Conservation (phyloP, 306 rosid genomes). For the Hylodesmum podocarpum region DNA sequence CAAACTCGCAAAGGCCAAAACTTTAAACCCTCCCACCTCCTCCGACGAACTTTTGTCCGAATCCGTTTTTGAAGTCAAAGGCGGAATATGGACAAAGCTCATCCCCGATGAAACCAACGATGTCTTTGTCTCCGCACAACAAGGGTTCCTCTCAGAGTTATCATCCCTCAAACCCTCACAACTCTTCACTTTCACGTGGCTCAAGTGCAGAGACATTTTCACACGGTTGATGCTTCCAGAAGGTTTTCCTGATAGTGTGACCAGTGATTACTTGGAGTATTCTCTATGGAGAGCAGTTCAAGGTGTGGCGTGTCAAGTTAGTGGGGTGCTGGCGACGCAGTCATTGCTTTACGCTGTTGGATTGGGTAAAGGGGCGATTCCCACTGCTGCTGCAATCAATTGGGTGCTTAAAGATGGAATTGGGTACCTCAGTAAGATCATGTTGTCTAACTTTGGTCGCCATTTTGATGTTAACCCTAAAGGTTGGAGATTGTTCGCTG, state of each 20-base stretch:
- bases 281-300: slow-evolving; percentile 93
- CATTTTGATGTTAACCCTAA: slow-evolving; percentile 94
- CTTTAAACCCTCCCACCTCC: background rate
- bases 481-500: slow-evolving; percentile 97
- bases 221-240: slow-evolving; percentile 84
- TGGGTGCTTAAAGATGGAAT: slow-evolving; percentile 98
- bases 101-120: slow-evolving; percentile 53
- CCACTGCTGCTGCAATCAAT: slow-evolving; percentile 79
- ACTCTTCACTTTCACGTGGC: slow-evolving; percentile 36
- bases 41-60: slow-evolving; percentile 17
- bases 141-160: slow-evolving; percentile 27
- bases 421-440: slow-evolving; percentile 85
- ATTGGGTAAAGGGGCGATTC: slow-evolving; percentile 94
- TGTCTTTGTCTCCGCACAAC: slow-evolving; percentile 40
- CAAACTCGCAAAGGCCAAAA: slow-evolving; percentile 55
- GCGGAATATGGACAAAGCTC: slow-evolving; percentile 70
- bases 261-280: slow-evolving; percentile 81
- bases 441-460: slow-evolving; percentile 83
- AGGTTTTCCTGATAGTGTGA: slow-evolving; percentile 82
- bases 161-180: slow-evolving; percentile 21
- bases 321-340: slow-evolving; percentile 90
- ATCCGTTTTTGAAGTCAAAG: slow-evolving; percentile 66
- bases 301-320: slow-evolving; percentile 89
- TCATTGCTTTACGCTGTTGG: slow-evolving; percentile 94
- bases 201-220: slow-evolving; percentile 49